phyloP scores from a whole-genome alignment of 306 rosid species.

The Myrica gale region DNA sequence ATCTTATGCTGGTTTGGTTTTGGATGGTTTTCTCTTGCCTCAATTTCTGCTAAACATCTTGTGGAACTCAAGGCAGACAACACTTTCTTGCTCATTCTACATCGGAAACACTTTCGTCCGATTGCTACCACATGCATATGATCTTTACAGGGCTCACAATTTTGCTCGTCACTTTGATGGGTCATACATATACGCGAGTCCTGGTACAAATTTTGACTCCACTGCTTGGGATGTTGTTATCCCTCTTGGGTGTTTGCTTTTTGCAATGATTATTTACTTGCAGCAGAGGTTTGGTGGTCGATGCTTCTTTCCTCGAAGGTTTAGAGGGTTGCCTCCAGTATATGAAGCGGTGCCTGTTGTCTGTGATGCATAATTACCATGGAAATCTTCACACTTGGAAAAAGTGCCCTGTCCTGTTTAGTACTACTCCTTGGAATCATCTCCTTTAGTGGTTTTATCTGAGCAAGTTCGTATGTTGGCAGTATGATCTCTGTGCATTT shows the following conservation, averaged over 20 bases:
- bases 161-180: constrained; percentile 12
- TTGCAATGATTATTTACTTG: constrained; percentile 50
- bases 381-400: constrained; percentile 6
- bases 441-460: too few relatives aligned
- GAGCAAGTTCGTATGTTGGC: too few relatives aligned
- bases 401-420: constrained; percentile 1
- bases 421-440: not conserved
- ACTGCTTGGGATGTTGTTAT: constrained; percentile 51
- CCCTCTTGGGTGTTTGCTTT: constrained; percentile 36
- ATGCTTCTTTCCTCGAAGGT: constrained; percentile 37
- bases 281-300: constrained; percentile 57
- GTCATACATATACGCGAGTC: constrained; percentile 44
- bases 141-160: constrained; percentile 45
- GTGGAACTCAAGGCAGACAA: constrained; percentile 32
- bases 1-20: constrained; percentile 43
- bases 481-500: not conserved
- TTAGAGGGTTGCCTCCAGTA: constrained; percentile 22
- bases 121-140: constrained; percentile 56
- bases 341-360: constrained; percentile 36
- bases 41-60: constrained; percentile 52
- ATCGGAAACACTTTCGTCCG: constrained; percentile 58
- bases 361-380: constrained; percentile 27
- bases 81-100: constrained; percentile 47
- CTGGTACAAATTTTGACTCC: constrained; percentile 43
- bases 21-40: constrained; percentile 64